Evolutionary conservation across 176 grass and related monocot genomes (phyloP), one percentile per base, ranked within the genome.

Genomic region (Luzula sylvatica): DNA sequence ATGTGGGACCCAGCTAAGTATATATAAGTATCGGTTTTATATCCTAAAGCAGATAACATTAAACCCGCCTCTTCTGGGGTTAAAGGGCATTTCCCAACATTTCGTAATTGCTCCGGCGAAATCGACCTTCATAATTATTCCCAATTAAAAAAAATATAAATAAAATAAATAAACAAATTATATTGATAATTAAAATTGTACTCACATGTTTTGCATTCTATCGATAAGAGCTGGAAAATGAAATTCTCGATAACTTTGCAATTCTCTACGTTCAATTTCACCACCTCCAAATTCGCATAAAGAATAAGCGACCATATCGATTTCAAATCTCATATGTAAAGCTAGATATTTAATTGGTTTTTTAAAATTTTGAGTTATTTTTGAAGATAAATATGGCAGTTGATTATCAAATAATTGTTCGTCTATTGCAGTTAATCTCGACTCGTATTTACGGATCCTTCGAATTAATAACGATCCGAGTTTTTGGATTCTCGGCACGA

Each of bases 241-340:
- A 4, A 70, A 72, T 65, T 96, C 84, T 54, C 90, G 55, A 66
- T 82, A 96, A 27, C 73, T 75, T 46, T 82, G 74, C 44, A 96
- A 74, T 66, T 96, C 84, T 58, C 50, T 21, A 58, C 71, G 66
- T 74, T 96, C 90, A 25, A 48, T 83, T 0, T 86, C 62, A 18
- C 90, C 84, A 30, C 90, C 90, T 46, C 85, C 90, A 74, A 96
- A 96, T 11, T 89, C 74, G 53, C 90, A 96, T 56, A 96, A 74
- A 54, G 92, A 96, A 65, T 96, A 96, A 13, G 92, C 85, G 0
- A 96, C 92, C 92, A 96, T 96, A 65, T 96, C 92, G 63, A 74
- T 50, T 81, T 96, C 92, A 77, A 96, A 96, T 67, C 92, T 60
- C 92, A 96, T 72, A 32, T 96, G 92, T 16, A 96, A 56, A 23